Percentiles rank a stretch among this genome's conserved stretches.
These are phyloP conservation scores for Cyclanthera cordifolia DNA, from an alignment of 306 rosid species.

Conservation along the genomic window DNA sequence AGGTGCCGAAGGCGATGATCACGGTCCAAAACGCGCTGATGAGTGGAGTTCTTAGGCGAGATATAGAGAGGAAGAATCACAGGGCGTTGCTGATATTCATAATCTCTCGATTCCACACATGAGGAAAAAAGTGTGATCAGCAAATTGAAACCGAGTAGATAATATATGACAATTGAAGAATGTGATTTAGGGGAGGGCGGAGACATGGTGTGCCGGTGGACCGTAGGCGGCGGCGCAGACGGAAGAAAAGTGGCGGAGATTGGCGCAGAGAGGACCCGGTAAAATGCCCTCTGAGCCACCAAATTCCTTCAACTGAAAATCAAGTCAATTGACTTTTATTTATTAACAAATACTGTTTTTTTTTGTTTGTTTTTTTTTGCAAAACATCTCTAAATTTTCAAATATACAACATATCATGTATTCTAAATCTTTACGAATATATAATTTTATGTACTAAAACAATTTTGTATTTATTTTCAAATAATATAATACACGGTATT, in stretches of 20 bases:
- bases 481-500: too few relatives aligned
- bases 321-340: neutral
- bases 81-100: constrained; percentile 17
- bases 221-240: neutral
- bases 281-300: constrained; percentile 18
- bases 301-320: neutral
- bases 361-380: too few relatives aligned
- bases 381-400: too few relatives aligned
- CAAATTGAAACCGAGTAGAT: constrained; percentile 6
- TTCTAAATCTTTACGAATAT: too few relatives aligned
- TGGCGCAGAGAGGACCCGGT: constrained; percentile 24
- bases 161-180: constrained; percentile 1
- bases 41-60: constrained; percentile 16
- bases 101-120: constrained; percentile 7
- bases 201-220: constrained; percentile 21
- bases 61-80: constrained; percentile 32
- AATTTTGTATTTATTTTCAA: too few relatives aligned
- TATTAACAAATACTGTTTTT: too few relatives aligned
- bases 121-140: neutral
- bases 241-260: neutral
- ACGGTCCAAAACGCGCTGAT: constrained; percentile 19
- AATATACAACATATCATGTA: too few relatives aligned
- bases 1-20: constrained; percentile 20
- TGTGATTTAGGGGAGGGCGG: neutral
- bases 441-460: too few relatives aligned